Evolutionary conservation across 1,284 basidiomycete species (phyloP).

Genomic region (Leccinum angustisporum): DNA sequence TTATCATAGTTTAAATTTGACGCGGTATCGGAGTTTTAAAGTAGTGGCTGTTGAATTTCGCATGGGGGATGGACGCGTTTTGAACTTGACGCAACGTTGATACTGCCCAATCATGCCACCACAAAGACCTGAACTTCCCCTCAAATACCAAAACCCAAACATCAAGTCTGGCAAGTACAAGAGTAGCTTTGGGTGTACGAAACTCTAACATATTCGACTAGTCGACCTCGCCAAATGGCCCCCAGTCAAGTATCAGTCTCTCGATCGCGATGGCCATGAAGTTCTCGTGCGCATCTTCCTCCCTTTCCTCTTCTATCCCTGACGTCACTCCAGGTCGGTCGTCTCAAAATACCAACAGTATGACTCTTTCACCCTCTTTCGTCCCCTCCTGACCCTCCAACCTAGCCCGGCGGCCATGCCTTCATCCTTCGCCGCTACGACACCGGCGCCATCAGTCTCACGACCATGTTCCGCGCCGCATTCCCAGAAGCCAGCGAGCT

Average conservation of each 20-base stretch:
- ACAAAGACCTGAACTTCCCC: conserved; percentile 40
- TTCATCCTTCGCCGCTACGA: conserved; percentile 96
- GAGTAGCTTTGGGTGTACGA: too few relatives aligned
- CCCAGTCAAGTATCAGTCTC: conserved; percentile 81
- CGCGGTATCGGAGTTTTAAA: conserved; percentile 33
- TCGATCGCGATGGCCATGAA: conserved; percentile 78
- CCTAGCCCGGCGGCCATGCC: conserved; percentile 75
- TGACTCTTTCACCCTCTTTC: conserved; percentile 19
- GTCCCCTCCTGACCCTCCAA: conserved; percentile 3
- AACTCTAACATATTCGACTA: background rate
- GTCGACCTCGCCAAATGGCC: conserved; percentile 41
- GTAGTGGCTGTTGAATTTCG: conserved; percentile 33
- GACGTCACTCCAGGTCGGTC: conserved; percentile 60
- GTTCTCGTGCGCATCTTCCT: conserved; percentile 62
- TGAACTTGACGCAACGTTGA: conserved; percentile 26
- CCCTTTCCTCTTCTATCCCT: conserved; percentile 11
- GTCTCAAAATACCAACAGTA: conserved; percentile 93
- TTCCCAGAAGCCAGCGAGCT: conserved; percentile 84
- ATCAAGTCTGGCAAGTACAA: conserved; percentile 36
- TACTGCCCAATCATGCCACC: conserved; percentile 17
- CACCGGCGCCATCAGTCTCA: conserved; percentile 92
- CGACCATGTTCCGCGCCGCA: conserved; percentile 97
- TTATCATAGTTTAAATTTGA: background rate
- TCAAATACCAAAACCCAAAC: conserved; percentile 40
- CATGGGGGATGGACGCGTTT: conserved; percentile 33